Evolutionary conservation across 306 rosid species (phyloP).

Genomic region (Glycine tomentella): DNA sequence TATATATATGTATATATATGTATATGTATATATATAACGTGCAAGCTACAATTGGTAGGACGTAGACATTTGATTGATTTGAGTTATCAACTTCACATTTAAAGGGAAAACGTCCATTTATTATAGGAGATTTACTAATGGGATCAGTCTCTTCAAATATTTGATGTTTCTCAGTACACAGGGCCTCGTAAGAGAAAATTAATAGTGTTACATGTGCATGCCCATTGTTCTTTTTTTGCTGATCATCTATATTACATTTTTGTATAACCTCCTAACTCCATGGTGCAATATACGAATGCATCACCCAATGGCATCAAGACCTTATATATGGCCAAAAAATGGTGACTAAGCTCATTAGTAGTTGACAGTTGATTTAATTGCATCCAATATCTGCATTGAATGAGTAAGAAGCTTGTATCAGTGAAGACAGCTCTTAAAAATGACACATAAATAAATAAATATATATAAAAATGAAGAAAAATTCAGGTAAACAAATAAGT

Average conservation of each 20-base stretch:
- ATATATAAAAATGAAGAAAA: background rate
- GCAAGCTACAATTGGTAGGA: too few species aligned
- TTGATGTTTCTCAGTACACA: slow-evolving; percentile 5
- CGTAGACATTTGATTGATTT: too few species aligned
- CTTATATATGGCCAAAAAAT: background rate
- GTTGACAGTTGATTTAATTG: slow-evolving; percentile 82
- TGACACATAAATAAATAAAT: background rate
- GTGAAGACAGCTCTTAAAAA: slow-evolving; percentile 32
- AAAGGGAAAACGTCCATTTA: background rate
- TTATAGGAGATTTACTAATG: background rate
- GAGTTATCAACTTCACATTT: too few species aligned
- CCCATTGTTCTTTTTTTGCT: slow-evolving; percentile 11
- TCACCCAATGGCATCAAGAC: slow-evolving; percentile 31
- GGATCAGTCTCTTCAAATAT: slow-evolving; percentile 4
- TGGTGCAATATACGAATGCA: background rate
- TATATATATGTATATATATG: too few species aligned
- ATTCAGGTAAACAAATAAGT: background rate
- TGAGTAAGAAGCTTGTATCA: slow-evolving; percentile 22
- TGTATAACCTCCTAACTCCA: background rate
- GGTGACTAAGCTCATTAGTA: slow-evolving; percentile 50
- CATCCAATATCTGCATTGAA: slow-evolving; percentile 88
- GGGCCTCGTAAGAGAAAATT: background rate
- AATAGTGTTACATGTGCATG: slow-evolving; percentile 26
- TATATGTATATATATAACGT: too few species aligned
- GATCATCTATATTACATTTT: background rate